Evolutionary conservation across 2,329 filamentous ascomycete genomes (phyloP).

Genomic region (Penicillium sp.): DNA sequence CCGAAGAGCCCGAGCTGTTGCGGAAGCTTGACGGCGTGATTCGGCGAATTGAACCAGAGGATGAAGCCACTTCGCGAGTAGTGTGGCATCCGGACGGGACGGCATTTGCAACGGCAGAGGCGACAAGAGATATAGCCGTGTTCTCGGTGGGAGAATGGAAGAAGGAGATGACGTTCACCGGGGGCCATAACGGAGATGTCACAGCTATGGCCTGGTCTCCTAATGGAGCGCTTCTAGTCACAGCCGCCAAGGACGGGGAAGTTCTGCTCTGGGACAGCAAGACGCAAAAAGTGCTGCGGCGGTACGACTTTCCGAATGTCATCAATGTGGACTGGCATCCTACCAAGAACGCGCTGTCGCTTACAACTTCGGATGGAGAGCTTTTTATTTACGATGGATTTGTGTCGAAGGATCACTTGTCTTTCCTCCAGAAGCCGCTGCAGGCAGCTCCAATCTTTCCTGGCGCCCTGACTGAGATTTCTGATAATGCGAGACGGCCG

Average conservation of each 20-base stretch:
- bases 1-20: constrained; percentile 79
- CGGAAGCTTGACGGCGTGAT: constrained; percentile 87
- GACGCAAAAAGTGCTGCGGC: constrained; percentile 79
- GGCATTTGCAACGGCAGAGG: constrained; percentile 84
- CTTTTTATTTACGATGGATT: constrained; percentile 79
- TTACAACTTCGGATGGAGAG: constrained; percentile 90
- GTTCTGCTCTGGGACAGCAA: constrained; percentile 82
- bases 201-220: constrained; percentile 91
- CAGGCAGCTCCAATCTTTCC: constrained; percentile 87
- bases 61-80: constrained; percentile 74
- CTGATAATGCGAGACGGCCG: constrained; percentile 66
- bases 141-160: constrained; percentile 91
- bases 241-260: constrained; percentile 57
- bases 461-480: constrained; percentile 73
- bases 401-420: constrained; percentile 56
- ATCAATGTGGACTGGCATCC: constrained; percentile 91
- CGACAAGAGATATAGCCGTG: constrained; percentile 81
- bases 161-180: constrained; percentile 77
- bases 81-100: constrained; percentile 95
- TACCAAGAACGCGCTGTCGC: constrained; percentile 83
- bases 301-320: constrained; percentile 80
- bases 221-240: constrained; percentile 85
- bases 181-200: constrained; percentile 81
- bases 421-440: constrained; percentile 56
- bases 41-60: constrained; percentile 74